Evolutionary conservation across 139 green algal species (phyloP).

Genomic region (Raphidocelis subcapitata): DNA sequence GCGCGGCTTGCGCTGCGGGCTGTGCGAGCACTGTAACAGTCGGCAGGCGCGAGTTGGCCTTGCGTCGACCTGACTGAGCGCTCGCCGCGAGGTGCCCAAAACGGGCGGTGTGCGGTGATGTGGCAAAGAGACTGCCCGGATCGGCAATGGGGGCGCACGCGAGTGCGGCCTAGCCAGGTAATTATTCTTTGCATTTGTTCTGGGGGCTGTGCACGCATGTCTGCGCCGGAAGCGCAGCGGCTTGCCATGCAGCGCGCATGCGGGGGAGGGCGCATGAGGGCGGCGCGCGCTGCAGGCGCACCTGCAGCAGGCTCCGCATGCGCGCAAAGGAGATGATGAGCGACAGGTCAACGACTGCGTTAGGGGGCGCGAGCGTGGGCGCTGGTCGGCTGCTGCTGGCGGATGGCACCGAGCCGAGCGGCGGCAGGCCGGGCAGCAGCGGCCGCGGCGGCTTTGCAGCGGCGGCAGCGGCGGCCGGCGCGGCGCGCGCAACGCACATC

Average conservation of each 20-base stretch:
- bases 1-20: no score
- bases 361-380: background rate
- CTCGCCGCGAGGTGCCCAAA: conserved; percentile 4
- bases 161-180: conserved; percentile 17
- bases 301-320: conserved; percentile 71
- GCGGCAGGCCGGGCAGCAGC: no score
- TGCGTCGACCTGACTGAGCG: conserved; percentile 22
- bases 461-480: no score
- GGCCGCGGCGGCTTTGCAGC: no score
- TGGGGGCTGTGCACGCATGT: no score
- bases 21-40: conserved; percentile 25
- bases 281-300: conserved; percentile 1
- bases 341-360: conserved; percentile 68
- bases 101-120: background rate
- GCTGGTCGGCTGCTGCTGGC: no score
- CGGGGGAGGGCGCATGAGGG: no score
- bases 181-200: conserved; percentile 26
- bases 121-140: conserved; percentile 35
- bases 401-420: no score
- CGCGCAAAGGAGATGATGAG: conserved; percentile 81
- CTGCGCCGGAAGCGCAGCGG: no score
- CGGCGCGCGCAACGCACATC: no score
- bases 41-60: background rate
- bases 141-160: background rate
- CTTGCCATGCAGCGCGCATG: no score